These are phyloP conservation scores for Adiantum capillusveneris DNA, from an alignment of 75 land plant species.

Conservation along the genomic window DNA sequence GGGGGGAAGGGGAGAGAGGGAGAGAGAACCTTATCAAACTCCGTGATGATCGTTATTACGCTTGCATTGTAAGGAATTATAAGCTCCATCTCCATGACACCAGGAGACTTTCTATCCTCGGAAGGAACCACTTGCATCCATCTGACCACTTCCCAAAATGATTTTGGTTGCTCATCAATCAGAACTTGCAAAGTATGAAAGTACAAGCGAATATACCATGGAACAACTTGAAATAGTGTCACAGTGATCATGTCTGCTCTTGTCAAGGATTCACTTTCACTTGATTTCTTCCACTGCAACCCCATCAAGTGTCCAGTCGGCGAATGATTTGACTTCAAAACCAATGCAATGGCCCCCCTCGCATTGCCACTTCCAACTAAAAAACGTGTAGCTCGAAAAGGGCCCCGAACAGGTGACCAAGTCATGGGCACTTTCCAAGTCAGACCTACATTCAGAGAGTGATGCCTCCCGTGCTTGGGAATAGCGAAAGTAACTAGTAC, in stretches of 20 bases:
- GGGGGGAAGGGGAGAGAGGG: neutral
- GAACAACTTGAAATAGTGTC: slow-evolving; percentile 76
- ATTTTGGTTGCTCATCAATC: slow-evolving; percentile 45
- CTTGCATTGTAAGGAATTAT: slow-evolving; percentile 43
- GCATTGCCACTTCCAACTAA: slow-evolving; percentile 95
- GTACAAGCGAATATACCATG: slow-evolving; percentile 94
- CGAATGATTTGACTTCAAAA: slow-evolving; percentile 25
- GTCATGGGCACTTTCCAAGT: slow-evolving; percentile 65
- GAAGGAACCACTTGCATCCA: slow-evolving; percentile 70
- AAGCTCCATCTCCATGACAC: slow-evolving; percentile 68
- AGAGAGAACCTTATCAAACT: slow-evolving; percentile 80
- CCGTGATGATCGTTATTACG: slow-evolving; percentile 52
- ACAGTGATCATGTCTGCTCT: slow-evolving; percentile 25
- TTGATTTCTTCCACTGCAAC: no score
- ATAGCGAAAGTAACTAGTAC: slow-evolving; percentile 8
- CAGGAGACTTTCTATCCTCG: slow-evolving; percentile 83
- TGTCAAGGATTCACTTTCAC: neutral
- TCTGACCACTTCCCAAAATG: slow-evolving; percentile 39
- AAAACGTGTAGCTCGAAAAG: slow-evolving; percentile 66
- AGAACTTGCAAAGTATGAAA: slow-evolving; percentile 65
- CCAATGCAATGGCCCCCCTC: slow-evolving; percentile 81
- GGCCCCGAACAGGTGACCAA: slow-evolving; percentile 61
- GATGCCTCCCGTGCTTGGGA: slow-evolving; percentile 17
- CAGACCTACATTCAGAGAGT: slow-evolving; percentile 64
- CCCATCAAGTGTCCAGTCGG: slow-evolving; percentile 6